Evolutionary conservation across 768 basidiomycete genomes (phyloP), one percentile per base, ranked within the genome.

Genomic region (Naganishia vaughanmartiniae): DNA sequence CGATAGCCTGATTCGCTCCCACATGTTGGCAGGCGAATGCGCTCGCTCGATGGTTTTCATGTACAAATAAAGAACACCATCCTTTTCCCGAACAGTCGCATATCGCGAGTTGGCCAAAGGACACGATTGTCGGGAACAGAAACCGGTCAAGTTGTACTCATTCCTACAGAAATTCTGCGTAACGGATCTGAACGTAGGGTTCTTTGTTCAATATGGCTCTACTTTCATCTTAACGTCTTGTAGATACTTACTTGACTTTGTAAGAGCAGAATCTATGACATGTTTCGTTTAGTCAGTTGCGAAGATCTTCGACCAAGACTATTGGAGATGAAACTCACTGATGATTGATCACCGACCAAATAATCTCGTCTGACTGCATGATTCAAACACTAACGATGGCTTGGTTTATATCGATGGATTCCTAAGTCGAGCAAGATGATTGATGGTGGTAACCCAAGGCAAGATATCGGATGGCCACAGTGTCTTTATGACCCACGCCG

Each of bases 81-180:
- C 92, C 73, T 91, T 88, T 81, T 99, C 96, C 73, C 96, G 85
- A 4, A 99, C 93, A n/a, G 96, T 98, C 9, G 96, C 95, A 81
- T 98, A 98, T 72, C 92, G 85, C 26, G 94, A 94, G 79, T 98
- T 98, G 5, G 96, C 96, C n/a, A 99, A 83, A 0, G 96, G 96
- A 83, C 96, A 98, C 57, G 93, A 93, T 77, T 94, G 92, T 68
- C 94, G 85, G 78, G 87, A 92, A 82, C 96, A 99, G 74, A 98
- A 85, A 26, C 96, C 96, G 14, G 94, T 94, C 31, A 97, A 89
- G 81, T 99, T 99, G 85, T 96, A 97, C 83, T 96, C 93, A 82
- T 99, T 99, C 66, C 94, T 85, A 83, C 96, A 98, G 83, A 99
- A 98, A 80, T 96, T 97, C 82, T 98, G 95, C 1, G 93, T 96